phyloP scores from a whole-genome alignment of 176 grass and related monocot genomes.

The Hsuehochloa calcarea region DNA sequence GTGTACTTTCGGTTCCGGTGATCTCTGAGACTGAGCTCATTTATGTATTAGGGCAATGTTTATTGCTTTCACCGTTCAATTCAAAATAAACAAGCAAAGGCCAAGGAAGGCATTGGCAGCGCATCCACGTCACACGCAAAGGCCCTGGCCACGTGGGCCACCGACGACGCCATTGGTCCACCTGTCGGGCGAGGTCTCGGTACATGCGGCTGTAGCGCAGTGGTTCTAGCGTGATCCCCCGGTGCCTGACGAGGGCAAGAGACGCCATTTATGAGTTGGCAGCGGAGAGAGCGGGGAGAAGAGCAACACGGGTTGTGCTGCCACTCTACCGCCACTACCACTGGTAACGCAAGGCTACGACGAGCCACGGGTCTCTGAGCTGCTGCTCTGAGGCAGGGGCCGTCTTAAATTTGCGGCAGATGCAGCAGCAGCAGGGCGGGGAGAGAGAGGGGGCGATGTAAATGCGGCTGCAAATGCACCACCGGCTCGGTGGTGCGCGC shows the following conservation, averaged over 20 bases:
- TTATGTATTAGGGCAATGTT: too few relatives aligned
- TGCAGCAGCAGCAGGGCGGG: neutral
- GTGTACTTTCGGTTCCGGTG: neutral
- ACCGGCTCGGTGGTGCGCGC: neutral
- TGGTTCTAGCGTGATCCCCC: neutral
- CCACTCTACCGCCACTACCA: neutral
- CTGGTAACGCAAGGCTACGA: neutral
- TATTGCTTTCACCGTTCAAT: too few relatives aligned
- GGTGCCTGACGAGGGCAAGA: neutral
- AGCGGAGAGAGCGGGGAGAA: neutral
- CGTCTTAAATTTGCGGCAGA: neutral
- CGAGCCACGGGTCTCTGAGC: neutral
- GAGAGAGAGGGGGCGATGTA: neutral
- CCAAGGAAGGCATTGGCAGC: too few relatives aligned
- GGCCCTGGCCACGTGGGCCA: too few relatives aligned
- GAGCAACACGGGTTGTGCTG: neutral
- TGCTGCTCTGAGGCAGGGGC: neutral
- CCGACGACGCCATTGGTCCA: too few relatives aligned
- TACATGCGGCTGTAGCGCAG: neutral
- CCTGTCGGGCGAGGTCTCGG: too few relatives aligned
- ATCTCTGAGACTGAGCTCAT: neutral
- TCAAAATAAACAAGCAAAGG: too few relatives aligned
- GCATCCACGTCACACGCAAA: neutral
- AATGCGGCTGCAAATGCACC: slow-evolving; percentile 1
- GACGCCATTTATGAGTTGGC: neutral